Evolutionary conservation across 2,329 filamentous ascomycete genomes (phyloP).

Genomic region (Colletotrichum godetiae): DNA sequence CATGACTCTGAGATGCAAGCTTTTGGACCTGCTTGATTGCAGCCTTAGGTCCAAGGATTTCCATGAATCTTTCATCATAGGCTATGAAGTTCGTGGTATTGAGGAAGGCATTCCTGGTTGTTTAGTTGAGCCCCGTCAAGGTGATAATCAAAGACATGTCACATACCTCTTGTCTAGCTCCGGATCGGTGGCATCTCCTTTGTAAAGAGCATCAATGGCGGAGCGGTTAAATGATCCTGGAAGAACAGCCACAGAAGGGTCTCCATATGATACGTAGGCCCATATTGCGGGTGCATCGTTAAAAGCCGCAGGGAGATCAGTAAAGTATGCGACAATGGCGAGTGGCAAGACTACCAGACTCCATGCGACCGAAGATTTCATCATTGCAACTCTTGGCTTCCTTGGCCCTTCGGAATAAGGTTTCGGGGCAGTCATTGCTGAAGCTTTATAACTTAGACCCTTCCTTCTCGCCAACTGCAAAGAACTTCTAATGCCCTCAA

Average conservation of each 20-base stretch:
- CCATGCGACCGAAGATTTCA: neutral
- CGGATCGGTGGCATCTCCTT: neutral
- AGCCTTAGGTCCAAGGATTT: neutral
- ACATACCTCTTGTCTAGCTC: neutral
- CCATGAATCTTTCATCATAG: too few relatives aligned
- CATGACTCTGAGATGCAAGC: neutral
- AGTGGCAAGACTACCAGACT: neutral
- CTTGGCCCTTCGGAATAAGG: too few relatives aligned
- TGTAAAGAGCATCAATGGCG: neutral
- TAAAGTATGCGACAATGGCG: neutral
- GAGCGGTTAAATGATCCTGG: neutral
- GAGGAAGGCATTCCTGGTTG: too few relatives aligned
- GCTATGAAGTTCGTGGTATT: too few relatives aligned
- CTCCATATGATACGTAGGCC: conserved; percentile 5
- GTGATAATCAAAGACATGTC: neutral
- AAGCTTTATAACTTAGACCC: too few relatives aligned
- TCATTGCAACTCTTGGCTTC: neutral
- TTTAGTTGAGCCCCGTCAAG: too few relatives aligned
- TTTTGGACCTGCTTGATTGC: neutral
- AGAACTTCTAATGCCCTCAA: too few relatives aligned
- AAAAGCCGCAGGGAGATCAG: neutral
- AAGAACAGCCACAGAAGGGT: conserved; percentile 5
- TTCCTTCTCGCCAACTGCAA: too few relatives aligned
- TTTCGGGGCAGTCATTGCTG: too few relatives aligned
- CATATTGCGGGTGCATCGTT: neutral